phyloP scores from a whole-genome alignment of 139 green algal species.

The Gonium pectorale region DNA sequence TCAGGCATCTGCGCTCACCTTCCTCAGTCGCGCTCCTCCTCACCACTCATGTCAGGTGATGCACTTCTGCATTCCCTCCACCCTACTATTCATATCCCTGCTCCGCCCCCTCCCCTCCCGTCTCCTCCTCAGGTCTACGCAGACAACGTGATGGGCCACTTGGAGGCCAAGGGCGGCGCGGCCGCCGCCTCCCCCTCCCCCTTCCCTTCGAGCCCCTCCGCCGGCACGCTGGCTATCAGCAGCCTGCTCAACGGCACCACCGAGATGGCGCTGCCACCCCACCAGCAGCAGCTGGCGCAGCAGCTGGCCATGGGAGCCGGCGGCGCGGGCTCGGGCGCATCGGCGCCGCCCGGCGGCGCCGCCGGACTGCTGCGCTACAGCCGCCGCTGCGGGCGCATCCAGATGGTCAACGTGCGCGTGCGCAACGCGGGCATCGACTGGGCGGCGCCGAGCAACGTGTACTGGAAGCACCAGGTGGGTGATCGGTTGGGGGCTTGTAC shows the following conservation, averaged over 20 bases:
- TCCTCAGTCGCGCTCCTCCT: too few species aligned
- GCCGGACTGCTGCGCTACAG: conserved; percentile 55
- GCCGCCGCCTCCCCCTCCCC: not conserved
- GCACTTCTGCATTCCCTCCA: too few species aligned
- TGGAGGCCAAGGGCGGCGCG: not conserved
- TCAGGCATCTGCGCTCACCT: too few species aligned
- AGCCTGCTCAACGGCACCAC: conserved; percentile 20
- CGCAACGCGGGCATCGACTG: conserved; percentile 92
- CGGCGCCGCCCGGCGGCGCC: not conserved
- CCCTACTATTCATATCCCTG: too few species aligned
- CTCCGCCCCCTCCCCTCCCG: not conserved
- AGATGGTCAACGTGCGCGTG: conserved; percentile 86
- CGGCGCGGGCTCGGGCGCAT: not conserved
- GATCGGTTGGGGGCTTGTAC: too few species aligned
- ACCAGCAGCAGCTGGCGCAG: not conserved
- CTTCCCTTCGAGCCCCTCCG: not conserved
- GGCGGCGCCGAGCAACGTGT: conserved; percentile 75
- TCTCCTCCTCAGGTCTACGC: conserved; percentile 23
- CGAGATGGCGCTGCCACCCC: not conserved
- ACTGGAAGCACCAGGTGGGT: conserved; percentile 87
- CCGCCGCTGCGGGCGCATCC: conserved; percentile 71
- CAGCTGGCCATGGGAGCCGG: too few species aligned
- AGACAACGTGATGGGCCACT: conserved; percentile 53
- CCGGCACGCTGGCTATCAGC: conserved; percentile 1
- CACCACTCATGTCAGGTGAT: too few species aligned